These are phyloP conservation scores for Westerdykella sp. DNA, from an alignment of 2,329 filamentous ascomycete genomes.

Conservation along the genomic window DNA sequence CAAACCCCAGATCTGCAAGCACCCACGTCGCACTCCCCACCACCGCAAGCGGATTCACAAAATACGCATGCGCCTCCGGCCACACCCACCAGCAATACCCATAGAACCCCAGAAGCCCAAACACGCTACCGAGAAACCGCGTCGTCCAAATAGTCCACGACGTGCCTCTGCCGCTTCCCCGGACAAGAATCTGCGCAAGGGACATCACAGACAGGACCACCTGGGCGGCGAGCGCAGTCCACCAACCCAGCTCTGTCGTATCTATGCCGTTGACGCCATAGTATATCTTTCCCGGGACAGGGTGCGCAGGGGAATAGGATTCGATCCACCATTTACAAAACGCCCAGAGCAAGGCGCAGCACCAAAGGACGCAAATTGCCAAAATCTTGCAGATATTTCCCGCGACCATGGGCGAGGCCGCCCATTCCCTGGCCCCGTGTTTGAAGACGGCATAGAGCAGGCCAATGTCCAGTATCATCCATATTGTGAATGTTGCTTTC, in stretches of 20 bases:
- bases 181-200: constrained; percentile 42
- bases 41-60: constrained; percentile 40
- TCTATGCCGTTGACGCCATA: constrained; percentile 38
- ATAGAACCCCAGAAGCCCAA: constrained; percentile 54
- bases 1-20: constrained; percentile 43
- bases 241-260: constrained; percentile 47
- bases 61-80: constrained; percentile 48
- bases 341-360: constrained; percentile 37
- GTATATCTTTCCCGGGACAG: constrained; percentile 35
- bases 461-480: constrained; percentile 47
- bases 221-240: constrained; percentile 45
- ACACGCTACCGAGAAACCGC: constrained; percentile 68
- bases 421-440: constrained; percentile 43
- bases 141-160: constrained; percentile 72
- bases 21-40: constrained; percentile 40
- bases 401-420: constrained; percentile 38
- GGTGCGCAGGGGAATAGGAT: constrained; percentile 44
- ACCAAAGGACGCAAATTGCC: constrained; percentile 31
- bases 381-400: constrained; percentile 39
- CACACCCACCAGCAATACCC: constrained; percentile 46
- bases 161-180: constrained; percentile 46
- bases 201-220: constrained; percentile 38
- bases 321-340: constrained; percentile 46
- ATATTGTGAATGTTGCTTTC: constrained; percentile 41
- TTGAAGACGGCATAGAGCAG: constrained; percentile 45